phyloP scores from a whole-genome alignment of 192 early-diverging fungal genomes.

The Coemansia erecta region DNA sequence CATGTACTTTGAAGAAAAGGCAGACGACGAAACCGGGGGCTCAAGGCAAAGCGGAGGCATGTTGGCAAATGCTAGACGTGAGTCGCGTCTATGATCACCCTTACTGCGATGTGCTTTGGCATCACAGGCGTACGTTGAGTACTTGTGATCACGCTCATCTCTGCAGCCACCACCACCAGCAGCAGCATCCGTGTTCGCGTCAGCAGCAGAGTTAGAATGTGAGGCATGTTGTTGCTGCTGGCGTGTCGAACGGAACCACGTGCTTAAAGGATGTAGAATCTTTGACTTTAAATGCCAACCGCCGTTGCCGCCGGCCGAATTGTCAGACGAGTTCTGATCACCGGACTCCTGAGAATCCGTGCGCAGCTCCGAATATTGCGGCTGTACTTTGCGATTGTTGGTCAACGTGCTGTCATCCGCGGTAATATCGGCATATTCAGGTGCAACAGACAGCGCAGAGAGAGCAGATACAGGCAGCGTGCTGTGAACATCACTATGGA shows the following conservation, averaged over 20 bases:
- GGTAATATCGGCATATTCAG: not conserved
- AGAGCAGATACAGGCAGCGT: constrained; percentile 22
- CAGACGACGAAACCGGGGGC: constrained; percentile 8
- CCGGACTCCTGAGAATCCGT: not conserved
- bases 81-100: not conserved
- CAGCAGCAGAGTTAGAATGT: too few species aligned
- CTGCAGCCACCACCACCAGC: too few species aligned
- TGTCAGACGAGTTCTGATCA: not conserved
- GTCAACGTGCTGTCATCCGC: constrained; percentile 6
- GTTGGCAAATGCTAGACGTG: not conserved
- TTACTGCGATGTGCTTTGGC: not conserved
- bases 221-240: constrained; percentile 13
- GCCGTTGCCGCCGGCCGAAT: constrained; percentile 4
- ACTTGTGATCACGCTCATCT: not conserved
- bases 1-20: not conserved
- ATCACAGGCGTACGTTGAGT: constrained; percentile 1
- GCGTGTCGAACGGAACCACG: constrained; percentile 50
- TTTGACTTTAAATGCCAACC: constrained; percentile 50
- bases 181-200: too few species aligned
- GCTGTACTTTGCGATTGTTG: constrained; percentile 7
- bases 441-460: constrained; percentile 12
- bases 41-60: constrained; percentile 14
- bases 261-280: constrained; percentile 41
- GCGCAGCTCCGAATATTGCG: not conserved
- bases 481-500: constrained; percentile 7